These are phyloP conservation scores for Chaetothyriales sp. DNA, from an alignment of 2,329 filamentous ascomycete genomes.

Conservation along the genomic window DNA sequence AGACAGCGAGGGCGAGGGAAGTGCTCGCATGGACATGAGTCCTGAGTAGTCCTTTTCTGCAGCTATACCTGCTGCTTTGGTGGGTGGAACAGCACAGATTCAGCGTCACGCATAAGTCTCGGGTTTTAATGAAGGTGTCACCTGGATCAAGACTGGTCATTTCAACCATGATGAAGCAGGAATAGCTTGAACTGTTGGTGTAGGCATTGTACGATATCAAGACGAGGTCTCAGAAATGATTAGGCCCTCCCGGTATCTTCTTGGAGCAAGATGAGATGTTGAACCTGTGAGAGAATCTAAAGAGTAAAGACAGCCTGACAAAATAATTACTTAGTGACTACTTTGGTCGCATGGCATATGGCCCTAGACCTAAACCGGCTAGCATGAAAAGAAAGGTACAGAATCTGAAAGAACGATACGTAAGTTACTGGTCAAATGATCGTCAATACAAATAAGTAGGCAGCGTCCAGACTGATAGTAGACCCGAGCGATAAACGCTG, in stretches of 20 bases:
- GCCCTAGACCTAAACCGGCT: too few relatives aligned
- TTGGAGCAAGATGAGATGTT: neutral
- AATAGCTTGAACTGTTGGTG: neutral
- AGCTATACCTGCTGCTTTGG: neutral
- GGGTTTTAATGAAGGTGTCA: neutral
- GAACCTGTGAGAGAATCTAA: neutral
- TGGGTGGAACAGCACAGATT: neutral
- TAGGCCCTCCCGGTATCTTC: neutral
- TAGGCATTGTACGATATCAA: neutral
- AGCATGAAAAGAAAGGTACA: too few relatives aligned
- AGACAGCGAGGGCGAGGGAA: conserved; percentile 14
- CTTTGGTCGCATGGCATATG: too few relatives aligned
- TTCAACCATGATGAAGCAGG: neutral
- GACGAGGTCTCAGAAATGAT: neutral
- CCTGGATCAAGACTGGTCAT: neutral
- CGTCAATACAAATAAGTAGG: too few relatives aligned
- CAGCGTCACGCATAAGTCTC: neutral
- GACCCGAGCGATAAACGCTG: too few relatives aligned
- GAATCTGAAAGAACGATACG: too few relatives aligned
- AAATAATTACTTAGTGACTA: too few relatives aligned
- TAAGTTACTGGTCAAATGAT: too few relatives aligned
- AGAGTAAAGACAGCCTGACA: too few relatives aligned
- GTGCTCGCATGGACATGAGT: conserved; percentile 16
- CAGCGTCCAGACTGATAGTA: too few relatives aligned
- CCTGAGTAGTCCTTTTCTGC: neutral